Evolutionary conservation across 1,284 basidiomycete genomes (phyloP), one percentile per base, ranked within the genome.

Genomic region (Malassezia yamatoensis): DNA sequence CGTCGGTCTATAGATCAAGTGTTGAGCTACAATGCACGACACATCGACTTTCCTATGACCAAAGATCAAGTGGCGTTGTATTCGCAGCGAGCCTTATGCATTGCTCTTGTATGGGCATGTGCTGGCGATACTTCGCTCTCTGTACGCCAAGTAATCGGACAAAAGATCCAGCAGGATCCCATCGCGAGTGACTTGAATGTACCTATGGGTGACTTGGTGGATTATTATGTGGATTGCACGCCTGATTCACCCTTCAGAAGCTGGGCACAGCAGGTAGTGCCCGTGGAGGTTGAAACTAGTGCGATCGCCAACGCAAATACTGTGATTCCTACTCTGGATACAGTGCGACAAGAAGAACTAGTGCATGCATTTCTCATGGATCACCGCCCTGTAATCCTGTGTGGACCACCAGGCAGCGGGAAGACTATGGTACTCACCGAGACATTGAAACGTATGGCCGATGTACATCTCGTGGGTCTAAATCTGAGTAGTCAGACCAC

Each of bases 381-480:
- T 75, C 93, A 98, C 78, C 96, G 96, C 75, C 96, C 94, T 5
- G 81, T 99, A 53, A 88, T 99, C 83, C 82, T 99, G 20, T 99
- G 94, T 75, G 94, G 94, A 45, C 94, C 94, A 68, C 94, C 94
- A 7, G 94, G 94, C 70, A 96, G 93, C 21, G 94, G 94, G 38
- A 99, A 99, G 80, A 99, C 94, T 5, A 99, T 99, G 94, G 98
- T 96, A 0, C 79, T 99, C n/a, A 96, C 98, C 79, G 94, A 90
- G 64, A 94, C 96, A 5, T 82, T 99, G 34, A 85, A 94, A 54
- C 98, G 98, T 76, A 81, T 98, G 42, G 90, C 91, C 3, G 90
- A 98, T 76, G 90, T 99, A 85, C 94, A 98, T 73, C 90, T 98
- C 45, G 91, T 96, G 56, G 94, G 94, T 46, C 84, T 99, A 66